Percentiles rank a stretch among this genome's conserved stretches.
Conservation (phyloP, 2,329 filamentous ascomycete genomes). For the Xylariomycetidae sp. region DNA sequence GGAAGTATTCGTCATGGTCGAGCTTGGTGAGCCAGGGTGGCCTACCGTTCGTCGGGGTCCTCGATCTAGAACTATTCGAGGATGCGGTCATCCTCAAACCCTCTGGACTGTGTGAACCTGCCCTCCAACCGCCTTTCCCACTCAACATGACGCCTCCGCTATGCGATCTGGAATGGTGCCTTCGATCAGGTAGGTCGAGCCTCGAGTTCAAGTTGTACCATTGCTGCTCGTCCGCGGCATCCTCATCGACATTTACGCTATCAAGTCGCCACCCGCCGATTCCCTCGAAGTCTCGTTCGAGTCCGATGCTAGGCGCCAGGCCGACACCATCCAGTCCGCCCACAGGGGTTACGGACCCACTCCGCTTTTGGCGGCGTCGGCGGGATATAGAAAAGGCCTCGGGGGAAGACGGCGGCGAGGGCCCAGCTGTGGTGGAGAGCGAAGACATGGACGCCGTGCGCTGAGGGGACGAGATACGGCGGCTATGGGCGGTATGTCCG, state of each 20-base stretch:
- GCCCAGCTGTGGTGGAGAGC: constrained; percentile 9
- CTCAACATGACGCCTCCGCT: constrained; percentile 21
- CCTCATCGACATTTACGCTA: constrained; percentile 13
- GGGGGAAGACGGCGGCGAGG: constrained; percentile 17
- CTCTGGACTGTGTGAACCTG: constrained; percentile 25
- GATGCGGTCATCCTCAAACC: constrained; percentile 26
- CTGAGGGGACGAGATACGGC: constrained; percentile 21
- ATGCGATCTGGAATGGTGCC: constrained; percentile 25
- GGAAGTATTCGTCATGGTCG: constrained; percentile 39
- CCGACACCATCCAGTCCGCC: constrained; percentile 27
- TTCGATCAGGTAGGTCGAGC: constrained; percentile 22
- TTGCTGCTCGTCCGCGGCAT: constrained; percentile 35
- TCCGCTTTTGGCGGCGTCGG: constrained; percentile 17
- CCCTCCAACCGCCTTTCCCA: constrained; percentile 14
- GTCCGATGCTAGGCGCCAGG: constrained; percentile 43
- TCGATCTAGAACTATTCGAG: constrained; percentile 44
- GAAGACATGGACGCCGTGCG: constrained; percentile 11
- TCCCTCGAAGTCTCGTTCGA: constrained; percentile 55
- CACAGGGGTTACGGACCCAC: constrained; percentile 18
- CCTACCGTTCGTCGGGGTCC: constrained; percentile 38
- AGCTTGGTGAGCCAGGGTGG: constrained; percentile 25
- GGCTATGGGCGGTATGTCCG: constrained; percentile 29
- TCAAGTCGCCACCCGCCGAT: constrained; percentile 53
- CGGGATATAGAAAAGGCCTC: constrained; percentile 5
- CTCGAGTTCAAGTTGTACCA: constrained; percentile 28